Evolutionary conservation across 2,329 filamentous ascomycete species (phyloP), one percentile per base, ranked within the genome.

Genomic region (Pezicula carpinea): DNA sequence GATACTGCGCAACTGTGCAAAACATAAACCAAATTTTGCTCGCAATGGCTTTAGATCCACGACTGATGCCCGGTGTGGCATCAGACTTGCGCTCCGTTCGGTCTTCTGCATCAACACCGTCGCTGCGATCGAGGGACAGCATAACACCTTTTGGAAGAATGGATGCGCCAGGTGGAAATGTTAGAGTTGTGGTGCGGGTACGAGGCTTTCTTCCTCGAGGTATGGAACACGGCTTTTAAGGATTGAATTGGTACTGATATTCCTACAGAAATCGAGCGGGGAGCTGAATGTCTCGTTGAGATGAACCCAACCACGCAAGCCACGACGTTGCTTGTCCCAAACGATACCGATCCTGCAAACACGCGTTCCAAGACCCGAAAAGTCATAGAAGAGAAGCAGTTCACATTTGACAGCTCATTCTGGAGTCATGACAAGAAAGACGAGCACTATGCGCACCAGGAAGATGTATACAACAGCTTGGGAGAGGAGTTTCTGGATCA

Each of bases 401-500:
- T 99, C 63, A 91, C 88, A 2, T 99, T 99, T 65, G 93, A 99
- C 73, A 95, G 90, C 64, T 97, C 91, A 0, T 99, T 97, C 70
- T 99, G 93, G 91, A 97, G 92, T 50, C 90, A 96, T 68, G 73
- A 92, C 64, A 77, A 77, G 47, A 67, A 74, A 21, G 90, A 96
- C 63, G 73, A 81, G 26, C 89, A 96, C 69, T 99, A 96, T 64
- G 91, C 93, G 3, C 79, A 85, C 51, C 93, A 99, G 66, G 88
- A 90, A 60, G 88, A 96, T 60, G 86, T 99, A 47, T 97, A 99
- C 74, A 89, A 93, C 62, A 87, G 86, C 49, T 78, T 99, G 19
- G 93, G 93, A 46, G 90, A 96, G 66, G 93, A 97, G 63, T 97
- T 99, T 58, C 78, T 99, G 53, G 93, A 99, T 67, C 93, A 99